These are phyloP conservation scores for Dictyostelium purpureum DNA, from an alignment of 78 protist species.

Conservation along the genomic window DNA sequence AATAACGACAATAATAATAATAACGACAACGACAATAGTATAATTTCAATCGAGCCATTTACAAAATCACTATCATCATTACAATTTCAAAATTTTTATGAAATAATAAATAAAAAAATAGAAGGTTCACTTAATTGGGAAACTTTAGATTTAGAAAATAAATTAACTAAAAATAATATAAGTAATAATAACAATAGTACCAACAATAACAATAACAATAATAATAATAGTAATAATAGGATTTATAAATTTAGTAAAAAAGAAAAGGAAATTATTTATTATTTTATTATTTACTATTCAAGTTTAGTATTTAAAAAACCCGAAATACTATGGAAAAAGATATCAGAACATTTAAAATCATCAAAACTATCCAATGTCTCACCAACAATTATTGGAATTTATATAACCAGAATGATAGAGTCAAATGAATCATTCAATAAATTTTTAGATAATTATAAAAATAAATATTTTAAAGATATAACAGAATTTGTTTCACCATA, in stretches of 20 bases:
- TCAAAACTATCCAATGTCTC: too few relatives aligned
- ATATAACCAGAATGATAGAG: not conserved
- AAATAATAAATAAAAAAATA: not conserved
- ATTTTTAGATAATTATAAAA: not conserved
- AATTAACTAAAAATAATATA: not conserved
- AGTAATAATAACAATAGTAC: not conserved
- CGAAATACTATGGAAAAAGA: not conserved
- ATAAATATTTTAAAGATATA: not conserved
- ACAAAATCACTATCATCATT: not conserved
- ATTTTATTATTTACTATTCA: conserved; percentile 9
- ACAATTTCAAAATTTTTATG: not conserved
- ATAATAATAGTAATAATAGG: not conserved
- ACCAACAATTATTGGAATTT: conserved; percentile 8
- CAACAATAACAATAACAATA: not conserved
- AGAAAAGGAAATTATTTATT: conserved; percentile 11
- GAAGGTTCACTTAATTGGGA: not conserved
- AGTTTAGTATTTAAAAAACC: not conserved
- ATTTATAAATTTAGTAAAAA: not conserved
- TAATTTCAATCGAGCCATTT: not conserved
- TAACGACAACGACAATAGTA: not conserved
- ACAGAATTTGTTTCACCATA: not conserved
- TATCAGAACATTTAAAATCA: not conserved
- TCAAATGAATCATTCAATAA: not conserved
- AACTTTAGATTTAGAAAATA: not conserved
- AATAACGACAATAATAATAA: not conserved